phyloP scores from a whole-genome alignment of 192 early-diverging fungal genomes.

The Lobosporangium transversale region DNA sequence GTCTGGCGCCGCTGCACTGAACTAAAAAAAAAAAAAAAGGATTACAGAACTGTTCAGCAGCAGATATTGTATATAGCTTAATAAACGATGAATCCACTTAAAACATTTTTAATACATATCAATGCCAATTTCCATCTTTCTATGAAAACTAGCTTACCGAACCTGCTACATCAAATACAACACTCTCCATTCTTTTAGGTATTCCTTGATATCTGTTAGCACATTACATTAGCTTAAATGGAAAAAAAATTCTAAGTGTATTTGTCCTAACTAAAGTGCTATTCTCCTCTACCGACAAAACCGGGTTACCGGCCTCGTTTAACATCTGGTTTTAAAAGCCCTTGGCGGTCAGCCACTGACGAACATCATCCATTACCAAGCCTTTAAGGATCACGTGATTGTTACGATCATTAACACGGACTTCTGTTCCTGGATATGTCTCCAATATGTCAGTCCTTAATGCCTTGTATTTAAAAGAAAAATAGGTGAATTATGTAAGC shows the following conservation, averaged over 20 bases:
- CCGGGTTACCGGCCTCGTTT: no score
- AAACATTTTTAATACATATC: neutral
- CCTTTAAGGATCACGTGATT: constrained; percentile 57
- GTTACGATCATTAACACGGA: constrained; percentile 44
- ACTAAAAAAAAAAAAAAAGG: neutral
- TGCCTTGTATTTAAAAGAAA: no score
- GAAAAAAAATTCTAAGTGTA: no score
- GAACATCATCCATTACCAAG: constrained; percentile 36
- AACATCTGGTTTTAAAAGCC: constrained; percentile 41
- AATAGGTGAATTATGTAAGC: no score
- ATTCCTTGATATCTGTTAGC: neutral
- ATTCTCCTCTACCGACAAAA: no score
- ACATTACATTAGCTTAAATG: neutral
- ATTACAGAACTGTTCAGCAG: no score
- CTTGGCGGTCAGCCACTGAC: constrained; percentile 54
- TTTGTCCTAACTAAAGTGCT: no score
- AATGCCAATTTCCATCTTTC: neutral
- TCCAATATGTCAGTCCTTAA: constrained; percentile 34
- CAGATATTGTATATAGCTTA: no score
- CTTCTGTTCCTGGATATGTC: constrained; percentile 36
- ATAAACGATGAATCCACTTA: neutral
- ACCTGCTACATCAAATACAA: neutral
- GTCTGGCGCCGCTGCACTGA: constrained; percentile 37
- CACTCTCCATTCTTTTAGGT: neutral
- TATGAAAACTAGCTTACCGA: neutral